Conservation (phyloP, 2,329 filamentous ascomycete species). For the Coniochaeta pulveracea region DNA sequence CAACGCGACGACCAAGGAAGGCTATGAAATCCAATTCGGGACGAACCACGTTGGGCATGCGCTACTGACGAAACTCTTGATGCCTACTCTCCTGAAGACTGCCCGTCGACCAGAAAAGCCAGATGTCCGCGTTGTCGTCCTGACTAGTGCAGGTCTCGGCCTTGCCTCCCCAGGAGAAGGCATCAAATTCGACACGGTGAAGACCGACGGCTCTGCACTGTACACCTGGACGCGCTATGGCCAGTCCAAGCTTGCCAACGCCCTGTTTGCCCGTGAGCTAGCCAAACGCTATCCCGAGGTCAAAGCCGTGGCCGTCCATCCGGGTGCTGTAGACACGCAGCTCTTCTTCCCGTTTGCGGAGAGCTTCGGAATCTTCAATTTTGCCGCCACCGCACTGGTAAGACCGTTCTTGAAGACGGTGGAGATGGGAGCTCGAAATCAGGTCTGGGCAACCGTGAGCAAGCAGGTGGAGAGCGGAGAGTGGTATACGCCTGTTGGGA, state of each 20-base stretch:
- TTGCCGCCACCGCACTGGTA: conserved; percentile 3
- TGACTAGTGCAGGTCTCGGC: conserved; percentile 10
- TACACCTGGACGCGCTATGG: conserved; percentile 15
- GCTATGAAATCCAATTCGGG: conserved; percentile 34
- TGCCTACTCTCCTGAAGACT: conserved; percentile 15
- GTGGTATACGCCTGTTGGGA: conserved; percentile 23
- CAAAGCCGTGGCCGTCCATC: conserved; percentile 15
- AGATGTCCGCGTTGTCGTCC: conserved; percentile 15
- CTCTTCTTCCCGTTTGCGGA: conserved; percentile 7
- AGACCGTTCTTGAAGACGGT: conserved; percentile 1
- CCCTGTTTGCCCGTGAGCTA: conserved; percentile 18
- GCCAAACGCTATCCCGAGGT: conserved; percentile 16
- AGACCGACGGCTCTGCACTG: conserved; percentile 4
- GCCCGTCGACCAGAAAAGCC: conserved; percentile 3
- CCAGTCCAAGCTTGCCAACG: conserved; percentile 24
- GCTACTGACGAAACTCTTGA: conserved; percentile 25
- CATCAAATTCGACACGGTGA: conserved; percentile 7
- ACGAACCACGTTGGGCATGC: conserved; percentile 36
- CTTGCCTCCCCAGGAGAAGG: conserved; percentile 4
- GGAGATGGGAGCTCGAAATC: conserved; percentile 24
- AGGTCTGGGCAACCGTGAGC: conserved; percentile 30
- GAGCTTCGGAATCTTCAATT: background rate
- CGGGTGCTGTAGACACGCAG: conserved; percentile 16
- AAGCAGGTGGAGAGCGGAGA: conserved; percentile 18
- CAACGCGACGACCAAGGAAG: conserved; percentile 23